Evolutionary conservation across 345 rosid species (phyloP), one percentile per base, ranked within the genome.

Genomic region (Murraya paniculata): DNA sequence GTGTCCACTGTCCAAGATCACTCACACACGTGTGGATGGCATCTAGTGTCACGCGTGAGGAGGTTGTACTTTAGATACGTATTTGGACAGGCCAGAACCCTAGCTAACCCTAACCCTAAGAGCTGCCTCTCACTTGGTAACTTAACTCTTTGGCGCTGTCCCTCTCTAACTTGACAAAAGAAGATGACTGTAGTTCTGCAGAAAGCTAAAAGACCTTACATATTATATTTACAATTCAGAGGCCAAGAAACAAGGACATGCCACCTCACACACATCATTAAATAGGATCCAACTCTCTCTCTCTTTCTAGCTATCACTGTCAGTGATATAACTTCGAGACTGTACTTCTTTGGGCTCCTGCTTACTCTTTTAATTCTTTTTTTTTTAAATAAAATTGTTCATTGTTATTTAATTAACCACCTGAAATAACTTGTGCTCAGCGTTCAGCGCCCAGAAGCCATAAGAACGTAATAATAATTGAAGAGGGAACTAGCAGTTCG

Each of bases 181-280:
- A 71, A 57, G 79, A 58, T 31, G 41, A 57, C 62, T 56, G 73
- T 45, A 48, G 27, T 53, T 33, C 22, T 35, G 22, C 53, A 35
- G 18, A 30, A 60, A 28, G 73, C 14, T 33, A 41, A 5, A 45
- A 21, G 64, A 8, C 75, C 36, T n/a, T 67, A 6, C 41, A 65
- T 27, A 33, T 21, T 56, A 65, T 27, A 33, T 21, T 56, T 73
- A 38, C 45, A 27, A 30, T 58, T 73, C 55, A 31, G 59, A 58
- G 53, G 77, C 65, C 78, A 59, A 58, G 78, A 41, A 79, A 79
- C 18, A 79, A 39, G 77, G 81, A 56, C 68, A 72, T n/a, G 30
- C 57, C 25, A 21, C 66, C 4, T 74, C 64, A 8, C 69, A 27
- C 18, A 25, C 35, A n/a, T n/a, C 38, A 64, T 64, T 50, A 58